Evolutionary conservation across 1,284 basidiomycete species (phyloP), one percentile per base, ranked within the genome.

Genomic region (Termitomyces sp.): DNA sequence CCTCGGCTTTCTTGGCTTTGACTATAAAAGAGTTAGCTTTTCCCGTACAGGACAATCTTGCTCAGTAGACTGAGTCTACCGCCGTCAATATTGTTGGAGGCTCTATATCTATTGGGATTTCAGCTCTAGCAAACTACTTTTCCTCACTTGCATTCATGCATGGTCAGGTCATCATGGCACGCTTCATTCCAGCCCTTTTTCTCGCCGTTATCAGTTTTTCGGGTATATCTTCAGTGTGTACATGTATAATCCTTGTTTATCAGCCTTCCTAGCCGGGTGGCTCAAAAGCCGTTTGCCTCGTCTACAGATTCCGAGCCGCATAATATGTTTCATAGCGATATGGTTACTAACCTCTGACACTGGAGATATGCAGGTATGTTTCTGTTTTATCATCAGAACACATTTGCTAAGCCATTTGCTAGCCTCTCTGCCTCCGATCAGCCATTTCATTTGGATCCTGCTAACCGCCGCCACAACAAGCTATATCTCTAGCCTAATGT

Each of bases 21-120:
- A 70, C 74, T 1, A 58, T 79, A 28, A 79, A 80, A 57, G 77
- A 79, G 55, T 70, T 79, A 6, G 71, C 77, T 38, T 80, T 80
- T 61, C 72, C 73, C 8, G 72, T 74, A 0, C 76, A 80, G 57
- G 72, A 74, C 45, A 75, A 69, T 59, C 69, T 79, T 12, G 72
- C 78, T 0, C 76, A 80, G 60, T 77, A 81, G 61, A 62, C 80
- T 3, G 79, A 80, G 61, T 67, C 69, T 1, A 74, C 74, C 5
- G 61, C 76, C 15, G 67, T 80, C 28, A 76, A 79, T 56, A 67
- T 77, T 21, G 63, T 69, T 3, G 77, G 79, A 7, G 77, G 74
- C 5, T 54, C 79, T 0, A 43, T 69, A 15, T 77, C 72, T 6
- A 72, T 79, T 45, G 73, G 71, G 0, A 42, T 77, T 8, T 80